These are phyloP conservation scores for Artemisia annua DNA, from an alignment of 129 eudicot genomes.

Conservation along the genomic window DNA sequence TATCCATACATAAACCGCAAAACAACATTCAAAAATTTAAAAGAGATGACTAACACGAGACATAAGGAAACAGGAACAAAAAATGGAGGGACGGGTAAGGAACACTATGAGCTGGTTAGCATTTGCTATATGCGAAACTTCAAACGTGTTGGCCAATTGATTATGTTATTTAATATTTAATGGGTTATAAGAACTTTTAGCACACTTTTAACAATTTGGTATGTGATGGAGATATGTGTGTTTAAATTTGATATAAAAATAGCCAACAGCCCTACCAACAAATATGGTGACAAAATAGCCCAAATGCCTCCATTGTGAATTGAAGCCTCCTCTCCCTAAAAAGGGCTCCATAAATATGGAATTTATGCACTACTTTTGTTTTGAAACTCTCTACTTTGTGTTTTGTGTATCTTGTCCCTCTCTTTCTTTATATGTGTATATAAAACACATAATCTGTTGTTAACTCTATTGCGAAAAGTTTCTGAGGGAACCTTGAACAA, in stretches of 20 bases:
- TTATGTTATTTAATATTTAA: conserved; percentile 2
- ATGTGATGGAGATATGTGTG: conserved; percentile 4
- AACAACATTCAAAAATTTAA: background rate
- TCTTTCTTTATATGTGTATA: conserved; percentile 2
- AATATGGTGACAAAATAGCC: conserved; percentile 25
- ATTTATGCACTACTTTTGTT: conserved; percentile 29
- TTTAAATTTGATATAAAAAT: conserved; percentile 16
- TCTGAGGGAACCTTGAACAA: background rate
- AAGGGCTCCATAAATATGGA: conserved; percentile 33
- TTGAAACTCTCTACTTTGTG: conserved; percentile 39
- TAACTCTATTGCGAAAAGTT: conserved; percentile 10
- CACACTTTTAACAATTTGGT: conserved; percentile 18
- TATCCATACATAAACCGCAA: background rate
- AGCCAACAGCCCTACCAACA: conserved; percentile 20
- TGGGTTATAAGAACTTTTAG: conserved; percentile 4
- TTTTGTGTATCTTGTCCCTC: conserved; percentile 20
- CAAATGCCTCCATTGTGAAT: conserved; percentile 32
- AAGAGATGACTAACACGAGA: conserved; percentile 5
- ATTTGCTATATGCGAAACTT: conserved; percentile 22
- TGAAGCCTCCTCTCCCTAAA: conserved; percentile 36
- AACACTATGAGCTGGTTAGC: conserved; percentile 33
- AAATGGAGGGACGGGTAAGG: conserved; percentile 9
- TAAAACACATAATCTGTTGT: conserved; percentile 16
- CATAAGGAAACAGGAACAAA: conserved; percentile 22
- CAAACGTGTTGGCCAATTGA: conserved; percentile 20